These are phyloP conservation scores for Picea abies DNA, from an alignment of 83 land plant genomes.

Conservation along the genomic window DNA sequence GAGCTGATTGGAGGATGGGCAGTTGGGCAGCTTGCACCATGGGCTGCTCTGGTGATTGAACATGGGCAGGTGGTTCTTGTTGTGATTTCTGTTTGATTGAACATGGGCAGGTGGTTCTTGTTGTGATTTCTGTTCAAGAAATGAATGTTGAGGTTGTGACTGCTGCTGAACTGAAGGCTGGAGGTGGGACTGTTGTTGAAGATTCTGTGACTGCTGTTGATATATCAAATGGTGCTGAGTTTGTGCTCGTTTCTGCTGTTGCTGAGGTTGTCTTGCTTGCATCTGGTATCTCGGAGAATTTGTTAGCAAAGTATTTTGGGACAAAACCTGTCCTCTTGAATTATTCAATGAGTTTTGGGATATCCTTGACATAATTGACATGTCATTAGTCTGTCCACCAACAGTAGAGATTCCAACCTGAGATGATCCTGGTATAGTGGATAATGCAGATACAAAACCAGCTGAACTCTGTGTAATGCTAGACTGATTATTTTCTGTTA, in stretches of 20 bases:
- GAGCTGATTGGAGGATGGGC: slow-evolving; percentile 21
- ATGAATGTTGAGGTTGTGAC: slow-evolving; percentile 37
- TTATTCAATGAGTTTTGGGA: slow-evolving; percentile 31
- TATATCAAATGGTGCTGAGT: slow-evolving; percentile 26
- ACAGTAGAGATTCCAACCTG: slow-evolving; percentile 32
- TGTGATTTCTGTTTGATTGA: too few species aligned
- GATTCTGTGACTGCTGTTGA: slow-evolving; percentile 41
- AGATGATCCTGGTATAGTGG: slow-evolving; percentile 28
- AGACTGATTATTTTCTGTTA: slow-evolving; percentile 38
- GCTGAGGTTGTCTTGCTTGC: slow-evolving; percentile 49
- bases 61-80: too few species aligned
- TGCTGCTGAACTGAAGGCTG: slow-evolving; percentile 25
- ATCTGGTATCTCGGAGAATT: slow-evolving; percentile 36
- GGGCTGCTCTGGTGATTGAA: slow-evolving; percentile 24
- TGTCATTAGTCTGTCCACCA: slow-evolving; percentile 31
- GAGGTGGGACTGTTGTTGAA: slow-evolving; percentile 27
- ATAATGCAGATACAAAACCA: slow-evolving; percentile 28
- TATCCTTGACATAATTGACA: slow-evolving; percentile 33
- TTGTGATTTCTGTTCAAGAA: slow-evolving; percentile 33
- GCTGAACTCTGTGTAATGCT: slow-evolving; percentile 37
- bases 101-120: slow-evolving; percentile 40
- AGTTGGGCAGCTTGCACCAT: too few species aligned
- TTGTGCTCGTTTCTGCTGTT: slow-evolving; percentile 44
- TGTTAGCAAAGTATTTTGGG: slow-evolving; percentile 32
- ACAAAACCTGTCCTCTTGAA: slow-evolving; percentile 41